A percentile compares a stretch with the other conserved stretches of the same genome.
Evolutionary conservation across 2,329 filamentous ascomycete genomes (phyloP).

Genomic region (Fusarium proliferatum): DNA sequence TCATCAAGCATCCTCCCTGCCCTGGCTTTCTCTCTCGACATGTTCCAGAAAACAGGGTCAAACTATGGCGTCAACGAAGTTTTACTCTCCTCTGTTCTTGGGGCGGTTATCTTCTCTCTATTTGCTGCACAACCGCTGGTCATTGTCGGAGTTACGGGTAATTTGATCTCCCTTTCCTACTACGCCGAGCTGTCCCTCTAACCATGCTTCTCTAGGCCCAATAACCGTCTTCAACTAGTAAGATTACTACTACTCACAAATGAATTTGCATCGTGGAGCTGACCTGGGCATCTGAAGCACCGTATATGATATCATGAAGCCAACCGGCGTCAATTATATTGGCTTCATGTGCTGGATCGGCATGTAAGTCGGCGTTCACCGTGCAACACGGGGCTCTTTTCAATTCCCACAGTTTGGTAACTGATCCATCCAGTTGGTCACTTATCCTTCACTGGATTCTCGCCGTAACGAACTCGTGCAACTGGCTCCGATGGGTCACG

Average conservation of each 20-base stretch:
- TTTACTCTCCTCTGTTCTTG: slow-evolving; percentile 85
- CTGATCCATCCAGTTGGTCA: slow-evolving; percentile 71
- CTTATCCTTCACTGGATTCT: slow-evolving; percentile 86
- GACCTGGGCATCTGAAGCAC: slow-evolving; percentile 62
- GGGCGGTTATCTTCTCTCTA: slow-evolving; percentile 82
- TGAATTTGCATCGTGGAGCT: neutral
- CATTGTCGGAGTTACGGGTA: slow-evolving; percentile 88
- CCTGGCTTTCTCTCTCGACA: slow-evolving; percentile 89
- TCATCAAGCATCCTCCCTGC: slow-evolving; percentile 80
- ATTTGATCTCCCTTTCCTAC: slow-evolving; percentile 7
- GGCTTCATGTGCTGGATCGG: slow-evolving; percentile 94
- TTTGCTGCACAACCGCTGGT: slow-evolving; percentile 86
- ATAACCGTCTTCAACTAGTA: slow-evolving; percentile 94
- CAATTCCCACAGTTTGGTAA: neutral
- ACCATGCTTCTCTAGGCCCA: slow-evolving; percentile 63
- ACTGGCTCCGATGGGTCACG: slow-evolving; percentile 88
- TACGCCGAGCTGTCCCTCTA: neutral
- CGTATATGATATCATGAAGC: slow-evolving; percentile 87
- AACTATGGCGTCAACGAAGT: slow-evolving; percentile 94
- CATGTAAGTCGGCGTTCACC: slow-evolving; percentile 61
- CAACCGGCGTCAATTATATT: slow-evolving; percentile 82
- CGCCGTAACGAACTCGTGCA: slow-evolving; percentile 87
- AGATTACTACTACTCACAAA: slow-evolving; percentile 26
- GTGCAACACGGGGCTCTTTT: neutral
- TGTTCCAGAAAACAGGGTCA: slow-evolving; percentile 88